phyloP scores from a whole-genome alignment of 768 basidiomycete species.

The Pilatotrama ljubarskyi region DNA sequence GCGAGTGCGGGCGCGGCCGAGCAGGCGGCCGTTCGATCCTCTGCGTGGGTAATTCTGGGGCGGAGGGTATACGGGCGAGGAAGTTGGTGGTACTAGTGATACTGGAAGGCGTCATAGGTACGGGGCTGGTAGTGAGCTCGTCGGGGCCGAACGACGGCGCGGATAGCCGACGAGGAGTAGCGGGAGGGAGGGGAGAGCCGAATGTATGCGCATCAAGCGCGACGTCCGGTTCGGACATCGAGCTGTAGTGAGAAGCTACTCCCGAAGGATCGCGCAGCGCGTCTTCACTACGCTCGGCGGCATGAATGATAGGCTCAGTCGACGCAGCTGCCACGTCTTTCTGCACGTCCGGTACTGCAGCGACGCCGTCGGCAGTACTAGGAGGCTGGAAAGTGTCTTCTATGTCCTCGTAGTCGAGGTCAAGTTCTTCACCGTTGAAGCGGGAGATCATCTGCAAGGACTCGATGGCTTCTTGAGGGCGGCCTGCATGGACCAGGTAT shows the following conservation, averaged over 20 bases:
- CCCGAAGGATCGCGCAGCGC: constrained; percentile 15
- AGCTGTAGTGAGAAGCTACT: constrained; percentile 26
- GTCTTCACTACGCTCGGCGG: constrained; percentile 17
- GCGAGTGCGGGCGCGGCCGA: constrained; percentile 1
- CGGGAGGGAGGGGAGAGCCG: constrained; percentile 23
- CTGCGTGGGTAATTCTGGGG: not conserved
- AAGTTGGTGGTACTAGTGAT: not conserved
- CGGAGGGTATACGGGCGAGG: constrained; percentile 1
- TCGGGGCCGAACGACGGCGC: not conserved
- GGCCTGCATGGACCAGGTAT: constrained; percentile 87
- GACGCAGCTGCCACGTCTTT: not conserved
- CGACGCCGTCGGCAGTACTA: not conserved
- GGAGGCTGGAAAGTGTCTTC: constrained; percentile 39
- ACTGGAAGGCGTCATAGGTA: not conserved
- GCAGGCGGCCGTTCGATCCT: not conserved
- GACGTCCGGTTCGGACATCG: constrained; percentile 30
- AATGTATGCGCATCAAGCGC: constrained; percentile 31
- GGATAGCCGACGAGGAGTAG: not conserved
- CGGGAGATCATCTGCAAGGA: constrained; percentile 81
- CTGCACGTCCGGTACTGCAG: not conserved
- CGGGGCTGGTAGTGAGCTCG: not conserved
- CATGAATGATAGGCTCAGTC: not conserved
- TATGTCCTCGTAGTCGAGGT: constrained; percentile 73
- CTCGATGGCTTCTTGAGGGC: constrained; percentile 80
- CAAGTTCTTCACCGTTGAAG: constrained; percentile 78